Base-by-base conservation (phyloP, 176 grass and related monocot genomes). In the Tillandsia leiboldiana region DNA sequence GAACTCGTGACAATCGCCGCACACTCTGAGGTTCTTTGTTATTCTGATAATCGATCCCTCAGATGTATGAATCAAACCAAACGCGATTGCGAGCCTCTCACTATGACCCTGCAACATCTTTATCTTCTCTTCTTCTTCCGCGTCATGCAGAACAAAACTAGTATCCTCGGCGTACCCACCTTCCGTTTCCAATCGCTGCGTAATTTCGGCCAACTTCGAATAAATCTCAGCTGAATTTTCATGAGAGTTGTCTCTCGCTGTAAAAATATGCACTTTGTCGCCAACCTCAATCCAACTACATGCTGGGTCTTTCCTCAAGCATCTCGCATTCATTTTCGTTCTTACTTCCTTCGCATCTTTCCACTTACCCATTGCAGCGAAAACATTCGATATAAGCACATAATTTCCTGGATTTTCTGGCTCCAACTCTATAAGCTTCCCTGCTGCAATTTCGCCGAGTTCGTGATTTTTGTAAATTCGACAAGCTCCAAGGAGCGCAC, bases 211-310 rank as follows among this genome's bases (percentile, higher is more conserved):
- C 12, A 91, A 71, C 79, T 87, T 91, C 23, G 77, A 65, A 79
- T 83, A 83, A 48, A 96, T 91, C 66, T 47, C 66, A 11, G 72
- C 71, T 2, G 78, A 73, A 12, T 83, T 59, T 83, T 48, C 66
- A 26, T 92, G 81, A 9, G 77, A 87, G 51, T 68, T 69, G 72
- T 84, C 83, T 62, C 83, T 79, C 15, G 83, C 72, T 0, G 83
- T 74, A 83, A 96, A 96, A 12, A 69, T 74, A 66, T 83, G 86
- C 12, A 87, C 57, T 0, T 22, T 83, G 47, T 85, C 90, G 20
- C 79, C 86, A 26, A 81, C 72, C 76, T 90, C 78, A 69, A 89
- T 86, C 92, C 88, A 89, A 62, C 88, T 96, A 68, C 83, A 92
- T 9, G 83, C 88, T 9, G 93, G 81, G 49, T 85, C 72, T 81